Percentiles rank a stretch among this genome's conserved stretches.
These are phyloP conservation scores for Kalaharituber pfeilii DNA, from an alignment of 2,329 filamentous ascomycete species.

Conservation along the genomic window DNA sequence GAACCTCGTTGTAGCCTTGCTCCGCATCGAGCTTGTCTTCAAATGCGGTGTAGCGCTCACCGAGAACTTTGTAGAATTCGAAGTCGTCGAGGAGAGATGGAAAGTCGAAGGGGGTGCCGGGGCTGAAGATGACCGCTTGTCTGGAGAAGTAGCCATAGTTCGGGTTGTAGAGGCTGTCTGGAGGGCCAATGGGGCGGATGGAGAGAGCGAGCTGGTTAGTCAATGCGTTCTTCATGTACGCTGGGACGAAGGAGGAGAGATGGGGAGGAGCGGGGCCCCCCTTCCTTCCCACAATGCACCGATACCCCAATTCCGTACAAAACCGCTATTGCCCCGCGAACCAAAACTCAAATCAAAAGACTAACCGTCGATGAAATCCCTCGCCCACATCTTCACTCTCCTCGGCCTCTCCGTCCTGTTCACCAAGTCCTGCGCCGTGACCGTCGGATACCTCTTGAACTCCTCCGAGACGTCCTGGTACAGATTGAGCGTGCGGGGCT, in stretches of 20 bases:
- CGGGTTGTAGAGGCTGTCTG: constrained; percentile 87
- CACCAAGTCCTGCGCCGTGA: constrained; percentile 66
- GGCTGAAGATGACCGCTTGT: constrained; percentile 87
- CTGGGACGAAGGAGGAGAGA: not conserved
- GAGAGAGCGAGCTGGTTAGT: too few species aligned
- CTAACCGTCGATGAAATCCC: constrained; percentile 90
- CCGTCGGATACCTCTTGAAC: constrained; percentile 62
- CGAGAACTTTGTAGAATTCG: constrained; percentile 61
- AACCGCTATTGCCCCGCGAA: not conserved
- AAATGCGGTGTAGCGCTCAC: constrained; percentile 69
- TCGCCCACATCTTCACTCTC: constrained; percentile 87
- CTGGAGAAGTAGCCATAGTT: constrained; percentile 94
- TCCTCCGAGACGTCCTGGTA: constrained; percentile 63
- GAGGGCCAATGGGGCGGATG: too few species aligned
- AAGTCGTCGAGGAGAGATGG: constrained; percentile 62
- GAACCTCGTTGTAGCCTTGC: constrained; percentile 48
- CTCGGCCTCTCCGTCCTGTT: constrained; percentile 56
- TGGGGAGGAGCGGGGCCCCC: not conserved
- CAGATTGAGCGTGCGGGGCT: constrained; percentile 61
- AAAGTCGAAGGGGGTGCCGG: constrained; percentile 84
- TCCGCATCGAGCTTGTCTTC: constrained; percentile 69
- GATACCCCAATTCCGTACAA: not conserved
- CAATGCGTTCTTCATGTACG: constrained; percentile 11
- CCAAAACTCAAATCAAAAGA: constrained; percentile 10
- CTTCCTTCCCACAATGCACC: not conserved